Evolutionary conservation across 345 rosid genomes (phyloP), one percentile per base, ranked within the genome.

Genomic region (Turritis glabra): DNA sequence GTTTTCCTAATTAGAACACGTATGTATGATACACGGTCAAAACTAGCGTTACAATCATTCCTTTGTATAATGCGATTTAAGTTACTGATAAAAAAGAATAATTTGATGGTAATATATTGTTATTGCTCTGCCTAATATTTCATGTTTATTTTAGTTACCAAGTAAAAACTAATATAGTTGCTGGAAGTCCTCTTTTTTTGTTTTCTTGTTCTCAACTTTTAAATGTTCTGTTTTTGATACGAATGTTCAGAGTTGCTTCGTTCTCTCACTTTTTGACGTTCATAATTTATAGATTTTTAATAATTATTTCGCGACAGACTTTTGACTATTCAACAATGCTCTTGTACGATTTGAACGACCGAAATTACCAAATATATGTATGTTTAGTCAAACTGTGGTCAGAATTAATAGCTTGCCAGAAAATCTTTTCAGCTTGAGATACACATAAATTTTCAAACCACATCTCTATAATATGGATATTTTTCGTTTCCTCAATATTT

Each of bases 321-420:
- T 76, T 76, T 76, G 79, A 76, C 70, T 32, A 25, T 68, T 60
- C 6, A 60, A 8, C 61, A 21, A 50, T 75, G 29, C 37, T 64
- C 12, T 57, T 61, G 58, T 62, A 69, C 70, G 56, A 61, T 41
- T 67, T 69, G 63, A 43, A 46, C 48, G 79, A 61, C 74, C 48
- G 23, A 14, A 13, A 69, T 62, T 63, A 29, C 46, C 75, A 53
- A 69, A 69, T 76, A 19, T 76, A 54, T 76, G 19, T 52, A 53
- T 63, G 71, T 76, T 63, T 26, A 38, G 76, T 63, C 80, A 70
- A 63, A 76, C 71, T 19, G 47, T 70, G 50, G 43, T 74, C 67
- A 60, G 73, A 50, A 55, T 73, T 60, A 52, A 59, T 63, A 63
- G 57, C 41, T 69, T 43, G 64, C 40, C 32, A 52, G 26, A 32